A percentile compares a stretch with the other conserved stretches of the same genome.
Evolutionary conservation across 768 basidiomycete species (phyloP).

Genomic region (Auricularia cornea): DNA sequence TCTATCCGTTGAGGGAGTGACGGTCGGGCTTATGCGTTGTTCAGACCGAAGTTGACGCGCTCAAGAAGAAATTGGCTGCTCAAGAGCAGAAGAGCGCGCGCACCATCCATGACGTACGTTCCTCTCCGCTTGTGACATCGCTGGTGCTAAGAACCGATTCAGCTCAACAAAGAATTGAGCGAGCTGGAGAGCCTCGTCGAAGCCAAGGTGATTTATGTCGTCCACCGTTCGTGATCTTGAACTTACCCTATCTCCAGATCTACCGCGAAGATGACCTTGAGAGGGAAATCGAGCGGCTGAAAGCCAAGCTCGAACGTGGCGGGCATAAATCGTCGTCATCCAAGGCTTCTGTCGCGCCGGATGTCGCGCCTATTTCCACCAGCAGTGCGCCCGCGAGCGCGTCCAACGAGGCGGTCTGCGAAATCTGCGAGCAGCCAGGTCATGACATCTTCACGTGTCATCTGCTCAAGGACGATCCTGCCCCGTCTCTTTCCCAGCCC

Average conservation of each 20-base stretch:
- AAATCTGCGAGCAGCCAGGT: constrained; percentile 77
- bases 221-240: too few relatives aligned
- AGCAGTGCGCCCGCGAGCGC: constrained; percentile 13
- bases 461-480: constrained; percentile 51
- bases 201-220: constrained; percentile 60
- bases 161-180: constrained; percentile 88
- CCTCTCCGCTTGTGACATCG: neutral
- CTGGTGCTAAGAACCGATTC: constrained; percentile 7
- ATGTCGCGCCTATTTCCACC: constrained; percentile 19
- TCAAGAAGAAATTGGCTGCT: constrained; percentile 61
- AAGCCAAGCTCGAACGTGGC: constrained; percentile 53
- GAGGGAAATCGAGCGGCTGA: constrained; percentile 68
- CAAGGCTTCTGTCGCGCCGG: constrained; percentile 33
- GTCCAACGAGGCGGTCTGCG: constrained; percentile 48
- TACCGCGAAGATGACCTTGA: constrained; percentile 91
- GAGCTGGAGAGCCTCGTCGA: constrained; percentile 93
- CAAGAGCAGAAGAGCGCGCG: constrained; percentile 69
- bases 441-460: constrained; percentile 85
- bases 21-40: neutral
- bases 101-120: constrained; percentile 51
- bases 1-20: neutral
- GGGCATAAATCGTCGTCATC: constrained; percentile 50
- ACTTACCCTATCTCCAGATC: too few relatives aligned
- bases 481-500: constrained; percentile 8
- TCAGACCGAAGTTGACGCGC: constrained; percentile 27